These are phyloP conservation scores for Scleroderma citrinum DNA, from an alignment of 768 basidiomycete genomes.

Conservation along the genomic window DNA sequence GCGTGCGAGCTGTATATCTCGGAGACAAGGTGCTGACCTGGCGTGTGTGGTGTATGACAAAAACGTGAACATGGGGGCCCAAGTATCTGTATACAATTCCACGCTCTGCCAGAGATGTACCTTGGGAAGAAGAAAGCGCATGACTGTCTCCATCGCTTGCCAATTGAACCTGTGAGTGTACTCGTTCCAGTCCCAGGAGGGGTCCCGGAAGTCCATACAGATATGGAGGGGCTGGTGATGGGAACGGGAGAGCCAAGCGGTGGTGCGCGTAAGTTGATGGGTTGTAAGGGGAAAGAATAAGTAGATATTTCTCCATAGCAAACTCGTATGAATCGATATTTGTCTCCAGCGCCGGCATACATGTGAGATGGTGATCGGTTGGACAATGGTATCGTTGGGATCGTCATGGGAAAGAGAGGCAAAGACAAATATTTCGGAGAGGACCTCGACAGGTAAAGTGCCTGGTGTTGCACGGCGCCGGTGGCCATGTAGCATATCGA, in stretches of 20 bases:
- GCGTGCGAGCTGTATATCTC: constrained; percentile 40
- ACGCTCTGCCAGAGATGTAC: constrained; percentile 42
- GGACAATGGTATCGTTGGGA: constrained; percentile 18
- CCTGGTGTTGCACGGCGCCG: background rate
- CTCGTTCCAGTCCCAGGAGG: constrained; percentile 47
- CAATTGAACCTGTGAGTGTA: constrained; percentile 38
- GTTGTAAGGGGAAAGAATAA: constrained; percentile 40
- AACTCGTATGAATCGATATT: constrained; percentile 38
- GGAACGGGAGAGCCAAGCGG: constrained; percentile 42
- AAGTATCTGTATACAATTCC: constrained; percentile 54
- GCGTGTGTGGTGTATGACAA: constrained; percentile 35
- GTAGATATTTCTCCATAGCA: constrained; percentile 47
- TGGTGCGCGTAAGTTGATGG: constrained; percentile 32
- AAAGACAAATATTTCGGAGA: constrained; percentile 31
- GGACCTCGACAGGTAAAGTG: constrained; percentile 31
- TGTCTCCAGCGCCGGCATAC: constrained; percentile 48
- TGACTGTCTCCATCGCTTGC: constrained; percentile 39
- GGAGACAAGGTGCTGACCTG: constrained; percentile 32
- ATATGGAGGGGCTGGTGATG: constrained; percentile 42
- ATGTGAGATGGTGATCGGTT: constrained; percentile 36
- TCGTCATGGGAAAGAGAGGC: constrained; percentile 25
- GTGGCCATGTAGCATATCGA: background rate
- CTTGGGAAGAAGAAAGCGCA: constrained; percentile 41
- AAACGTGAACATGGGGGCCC: constrained; percentile 52
- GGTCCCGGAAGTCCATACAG: constrained; percentile 54